Conservation (phyloP, 2,329 filamentous ascomycete genomes). For the Reticulascus tulasneorum region DNA sequence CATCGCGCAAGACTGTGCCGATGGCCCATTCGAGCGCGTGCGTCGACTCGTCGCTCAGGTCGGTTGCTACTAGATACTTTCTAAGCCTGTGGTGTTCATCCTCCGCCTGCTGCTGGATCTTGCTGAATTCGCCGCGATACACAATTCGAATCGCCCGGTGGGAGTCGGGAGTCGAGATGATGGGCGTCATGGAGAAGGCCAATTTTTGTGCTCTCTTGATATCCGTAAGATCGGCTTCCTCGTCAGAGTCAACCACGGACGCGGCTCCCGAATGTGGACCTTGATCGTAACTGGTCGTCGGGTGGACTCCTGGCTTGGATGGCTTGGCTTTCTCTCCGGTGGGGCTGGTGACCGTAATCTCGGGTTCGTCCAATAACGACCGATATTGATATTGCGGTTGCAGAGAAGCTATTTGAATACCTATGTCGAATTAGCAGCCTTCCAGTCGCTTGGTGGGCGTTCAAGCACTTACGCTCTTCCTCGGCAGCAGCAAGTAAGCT, state of each 20-base stretch:
- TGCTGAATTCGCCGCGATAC: constrained; percentile 78
- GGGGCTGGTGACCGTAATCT: constrained; percentile 61
- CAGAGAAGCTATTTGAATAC: constrained; percentile 48
- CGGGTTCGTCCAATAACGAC: constrained; percentile 62
- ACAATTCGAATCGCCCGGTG: constrained; percentile 86
- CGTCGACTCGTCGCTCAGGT: constrained; percentile 88
- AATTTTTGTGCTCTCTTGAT: constrained; percentile 86
- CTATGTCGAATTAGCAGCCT: constrained; percentile 29
- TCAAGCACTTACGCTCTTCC: constrained; percentile 64
- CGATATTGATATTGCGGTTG: constrained; percentile 52
- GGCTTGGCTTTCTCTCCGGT: constrained; percentile 56
- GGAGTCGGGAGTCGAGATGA: constrained; percentile 70
- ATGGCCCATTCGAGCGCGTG: constrained; percentile 98
- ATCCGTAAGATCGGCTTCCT: constrained; percentile 78
- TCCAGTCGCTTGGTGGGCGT: not conserved
- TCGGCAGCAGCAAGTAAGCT: constrained; percentile 71
- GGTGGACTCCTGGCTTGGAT: constrained; percentile 63
- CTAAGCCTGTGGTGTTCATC: constrained; percentile 74
- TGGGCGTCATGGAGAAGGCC: constrained; percentile 72
- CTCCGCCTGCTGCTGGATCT: constrained; percentile 72
- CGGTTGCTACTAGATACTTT: constrained; percentile 93
- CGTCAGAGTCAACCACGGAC: constrained; percentile 73
- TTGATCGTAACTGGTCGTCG: constrained; percentile 78
- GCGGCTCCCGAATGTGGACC: constrained; percentile 49
- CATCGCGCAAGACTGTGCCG: constrained; percentile 87